Base-by-base conservation (phyloP, 1,284 basidiomycete genomes). In the Ganoderma meredithae region DNA sequence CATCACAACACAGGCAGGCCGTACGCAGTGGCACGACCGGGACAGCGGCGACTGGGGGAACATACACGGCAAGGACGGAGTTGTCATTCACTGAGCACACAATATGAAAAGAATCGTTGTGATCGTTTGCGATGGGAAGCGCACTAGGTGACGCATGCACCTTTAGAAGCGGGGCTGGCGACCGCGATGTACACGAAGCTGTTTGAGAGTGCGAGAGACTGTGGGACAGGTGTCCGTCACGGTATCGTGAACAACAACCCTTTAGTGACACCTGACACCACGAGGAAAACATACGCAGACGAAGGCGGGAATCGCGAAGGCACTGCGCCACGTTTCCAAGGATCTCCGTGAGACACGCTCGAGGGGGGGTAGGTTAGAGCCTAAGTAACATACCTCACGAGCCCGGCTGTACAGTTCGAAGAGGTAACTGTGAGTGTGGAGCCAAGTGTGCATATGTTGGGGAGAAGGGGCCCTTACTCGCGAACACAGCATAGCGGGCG, bases 51-150 rank as follows among this genome's bases (percentile, higher is more conserved):
- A n/a, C n/a, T n/a, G n/a, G n/a, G n/a, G n/a, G 33, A 8, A 36
- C 36, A 8, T 39, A 39, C 60, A 61, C 41, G 40, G 62, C 62
- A 19, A 63, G 62, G 12, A 63, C 62, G n/a, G 44, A 47, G 44
- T 22, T 47, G n/a, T n/a, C 17, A 19, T 49, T 25, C 3, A 49
- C 47, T 49, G 9, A 8, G 36, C 9, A 10, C 36, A n/a, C n/a
- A n/a, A n/a, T n/a, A n/a, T n/a, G n/a, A n/a, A n/a, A n/a, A n/a
- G n/a, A n/a, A n/a, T n/a, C n/a, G n/a, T n/a, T n/a, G n/a, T n/a
- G n/a, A n/a, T n/a, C n/a, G n/a, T n/a, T n/a, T n/a, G n/a, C n/a
- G n/a, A n/a, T n/a, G n/a, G n/a, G n/a, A n/a, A n/a, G n/a, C n/a
- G n/a, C n/a, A n/a, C n/a, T n/a, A n/a, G n/a, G n/a, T n/a, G n/a